Evolutionary conservation across 2,329 filamentous ascomycete genomes (phyloP).

Genomic region (Pseudocercospora macadamiae): DNA sequence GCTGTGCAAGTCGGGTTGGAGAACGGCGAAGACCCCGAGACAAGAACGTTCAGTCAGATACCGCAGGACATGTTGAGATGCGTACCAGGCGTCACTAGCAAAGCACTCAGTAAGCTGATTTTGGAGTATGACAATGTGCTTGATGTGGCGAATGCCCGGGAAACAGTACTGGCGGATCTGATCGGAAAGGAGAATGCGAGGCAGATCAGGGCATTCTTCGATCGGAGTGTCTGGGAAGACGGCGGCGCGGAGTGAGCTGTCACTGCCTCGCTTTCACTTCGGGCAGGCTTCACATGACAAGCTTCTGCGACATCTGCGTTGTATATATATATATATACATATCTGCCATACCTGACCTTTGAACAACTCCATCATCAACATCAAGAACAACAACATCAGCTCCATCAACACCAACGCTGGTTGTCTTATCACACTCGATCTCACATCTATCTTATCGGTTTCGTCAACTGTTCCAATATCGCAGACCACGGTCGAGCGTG

Average conservation of each 20-base stretch:
- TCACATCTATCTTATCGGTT: too few relatives aligned
- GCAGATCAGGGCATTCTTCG: slow-evolving; percentile 81
- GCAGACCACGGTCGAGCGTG: too few relatives aligned
- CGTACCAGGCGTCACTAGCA: slow-evolving; percentile 81
- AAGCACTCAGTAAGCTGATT: slow-evolving; percentile 73
- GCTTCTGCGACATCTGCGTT: not conserved
- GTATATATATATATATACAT: not conserved
- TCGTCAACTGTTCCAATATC: too few relatives aligned
- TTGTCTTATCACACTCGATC: too few relatives aligned
- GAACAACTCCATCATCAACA: too few relatives aligned
- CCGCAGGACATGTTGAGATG: slow-evolving; percentile 88
- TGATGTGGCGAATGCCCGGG: slow-evolving; percentile 85
- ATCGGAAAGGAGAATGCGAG: slow-evolving; percentile 78
- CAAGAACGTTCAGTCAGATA: slow-evolving; percentile 76
- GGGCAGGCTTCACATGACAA: not conserved
- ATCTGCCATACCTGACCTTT: too few relatives aligned
- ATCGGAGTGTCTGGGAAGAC: slow-evolving; percentile 61
- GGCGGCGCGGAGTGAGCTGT: slow-evolving; percentile 30
- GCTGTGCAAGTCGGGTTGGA: slow-evolving; percentile 84
- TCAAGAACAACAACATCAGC: too few relatives aligned
- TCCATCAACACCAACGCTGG: too few relatives aligned
- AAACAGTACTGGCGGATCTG: slow-evolving; percentile 69
- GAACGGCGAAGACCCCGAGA: slow-evolving; percentile 55
- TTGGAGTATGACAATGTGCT: slow-evolving; percentile 73
- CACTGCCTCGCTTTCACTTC: not conserved